Evolutionary conservation across 768 basidiomycete genomes (phyloP), one percentile per base, ranked within the genome.

Genomic region (Rhizopogon rudus): DNA sequence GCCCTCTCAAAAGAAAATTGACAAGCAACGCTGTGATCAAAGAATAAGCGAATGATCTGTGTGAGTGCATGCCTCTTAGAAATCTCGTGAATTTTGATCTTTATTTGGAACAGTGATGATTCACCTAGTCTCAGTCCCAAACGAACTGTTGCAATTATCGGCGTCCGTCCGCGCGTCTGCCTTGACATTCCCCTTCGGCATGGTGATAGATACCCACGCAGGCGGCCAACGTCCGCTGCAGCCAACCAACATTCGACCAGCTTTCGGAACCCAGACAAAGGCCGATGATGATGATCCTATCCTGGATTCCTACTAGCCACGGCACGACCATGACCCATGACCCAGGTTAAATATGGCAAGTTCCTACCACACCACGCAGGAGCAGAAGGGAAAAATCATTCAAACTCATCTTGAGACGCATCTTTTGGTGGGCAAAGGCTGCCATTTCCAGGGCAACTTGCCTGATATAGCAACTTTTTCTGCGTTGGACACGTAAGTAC

Each of bases 51-150:
- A 28, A 17, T 22, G 42, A 13, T 42, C 20, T 20, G 25, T 20
- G 8, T 31, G 33, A 41, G n/a, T 16, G 53, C 43, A 28, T 55
- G 42, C 20, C 33, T 20, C 45, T 59, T 42, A 35, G 51, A 42
- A 55, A 65, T 44, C 40, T 37, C 35, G 22, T 40, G 57, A 65
- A 63, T 33, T 45, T 44, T 37, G 6, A 44, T 39, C 41, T 44
- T 42, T 28, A 25, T 57, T 56, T 58, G 42, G 48, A 33, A 57
- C 41, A 1, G 28, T 31, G 59, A 41, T 58, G 55, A 52, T 44
- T 57, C 50, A 54, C 40, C 40, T 1, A 7, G n/a, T 42, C 9
- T 5, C 3, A 5, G 12, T 10, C 35, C 35, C 10, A 37, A 37
- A 33, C 8, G 8, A 37, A 37, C 10, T 33, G 31, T 33, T 37